Base-by-base conservation (phyloP, 1,139 yeast species). In the Suhomyces kunorum region DNA sequence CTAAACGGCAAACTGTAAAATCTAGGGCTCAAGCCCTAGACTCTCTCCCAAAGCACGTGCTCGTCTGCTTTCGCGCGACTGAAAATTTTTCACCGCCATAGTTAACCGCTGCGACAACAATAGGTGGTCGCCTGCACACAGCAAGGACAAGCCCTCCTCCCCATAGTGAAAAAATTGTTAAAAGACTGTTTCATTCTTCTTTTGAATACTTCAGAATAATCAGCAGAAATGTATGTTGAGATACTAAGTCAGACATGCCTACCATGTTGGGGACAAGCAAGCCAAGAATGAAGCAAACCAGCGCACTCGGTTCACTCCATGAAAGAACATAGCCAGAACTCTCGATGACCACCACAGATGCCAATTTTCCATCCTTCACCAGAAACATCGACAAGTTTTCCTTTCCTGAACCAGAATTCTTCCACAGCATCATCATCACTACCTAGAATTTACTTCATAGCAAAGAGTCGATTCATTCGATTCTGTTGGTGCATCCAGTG, bases 201-300 rank as follows among this genome's bases (percentile, higher is more conserved):
- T 39, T 36, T 44, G 39, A 39, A 25, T 32, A 35, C 45, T 41
- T 36, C 43, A 47, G 45, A 23, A 44, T 44, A 49, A 44, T 42
- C 39, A 49, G 39, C 38, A 45, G 46, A 48, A 46, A 49, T 49
- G 53, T 49, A 49, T 48, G 53, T 49, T 44, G 25, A 34, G 31
- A 40, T 23, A 29, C 22, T 19, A 35, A 29, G 27, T 19, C 16
- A 24, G 35, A 11, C 6, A 28, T 16, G 30, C 17, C 22, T 15
- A n/a, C 31, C 22, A 17, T 3, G 31, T 17, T 18, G 31, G 19
- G 13, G 8, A 14, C 15, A 28, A 7, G 18, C 14, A 25, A 12
- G 12, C 15, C 11, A 2, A 12, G 6, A 25, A 13, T n/a, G 11
- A 20, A n/a, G n/a, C 24, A 20, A 20, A 20, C 24, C n/a, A 20